phyloP scores from a whole-genome alignment of 1,139 yeast genomes.

The Lodderomyces theae region DNA sequence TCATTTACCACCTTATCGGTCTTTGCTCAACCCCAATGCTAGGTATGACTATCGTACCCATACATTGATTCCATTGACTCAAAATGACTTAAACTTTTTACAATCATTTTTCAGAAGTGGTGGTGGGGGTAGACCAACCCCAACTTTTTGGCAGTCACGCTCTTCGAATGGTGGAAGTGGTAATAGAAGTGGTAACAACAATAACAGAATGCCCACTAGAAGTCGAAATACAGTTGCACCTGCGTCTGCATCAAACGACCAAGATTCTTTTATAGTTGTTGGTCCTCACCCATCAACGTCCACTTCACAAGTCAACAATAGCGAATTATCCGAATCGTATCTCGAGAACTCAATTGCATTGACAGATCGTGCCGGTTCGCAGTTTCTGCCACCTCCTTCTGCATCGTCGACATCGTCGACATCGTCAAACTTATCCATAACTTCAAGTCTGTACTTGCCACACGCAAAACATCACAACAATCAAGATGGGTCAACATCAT shows the following conservation, averaged over 20 bases:
- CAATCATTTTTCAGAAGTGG: slow-evolving; percentile 12
- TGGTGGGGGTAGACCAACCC: slow-evolving; percentile 1
- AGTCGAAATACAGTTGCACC: background rate
- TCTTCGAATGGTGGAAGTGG: background rate
- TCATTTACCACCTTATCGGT: slow-evolving; percentile 46
- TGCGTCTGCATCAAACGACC: background rate
- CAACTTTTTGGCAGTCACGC: background rate
- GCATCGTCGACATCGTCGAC: background rate
- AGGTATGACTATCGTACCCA: slow-evolving; percentile 45
- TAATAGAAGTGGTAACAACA: background rate
- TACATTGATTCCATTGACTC: slow-evolving; percentile 37
- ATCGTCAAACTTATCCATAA: background rate
- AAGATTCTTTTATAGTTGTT: background rate
- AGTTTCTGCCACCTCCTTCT: slow-evolving; percentile 2
- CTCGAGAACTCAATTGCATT: background rate
- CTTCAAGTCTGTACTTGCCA: background rate
- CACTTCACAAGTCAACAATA: background rate
- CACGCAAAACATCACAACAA: background rate
- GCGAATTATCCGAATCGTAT: background rate
- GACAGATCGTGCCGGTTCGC: background rate
- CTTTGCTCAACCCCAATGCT: slow-evolving; percentile 40
- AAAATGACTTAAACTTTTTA: slow-evolving; percentile 25
- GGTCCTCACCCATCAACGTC: background rate
- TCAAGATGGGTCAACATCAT: slow-evolving; percentile 2
- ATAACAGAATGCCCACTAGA: background rate